Percentiles rank a stretch among this genome's conserved stretches.
Conservation (phyloP, 2,329 filamentous ascomycete genomes). For the Pyrenophora tritici-repentis region DNA sequence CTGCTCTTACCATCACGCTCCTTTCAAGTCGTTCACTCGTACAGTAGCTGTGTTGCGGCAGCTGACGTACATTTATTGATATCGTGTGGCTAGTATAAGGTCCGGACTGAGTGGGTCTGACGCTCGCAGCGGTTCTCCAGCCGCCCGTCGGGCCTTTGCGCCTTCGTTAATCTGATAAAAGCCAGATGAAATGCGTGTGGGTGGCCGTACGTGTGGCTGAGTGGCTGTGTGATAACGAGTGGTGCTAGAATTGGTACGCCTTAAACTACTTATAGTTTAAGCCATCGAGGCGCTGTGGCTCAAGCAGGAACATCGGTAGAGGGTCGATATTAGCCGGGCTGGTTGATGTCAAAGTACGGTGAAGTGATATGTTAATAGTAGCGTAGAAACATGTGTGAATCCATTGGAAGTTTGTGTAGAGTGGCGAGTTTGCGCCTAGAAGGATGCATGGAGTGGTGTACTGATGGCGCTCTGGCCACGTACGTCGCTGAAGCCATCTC, state of each 20-base stretch:
- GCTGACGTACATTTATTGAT: not conserved
- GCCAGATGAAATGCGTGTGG: not conserved
- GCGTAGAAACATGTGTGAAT: not conserved
- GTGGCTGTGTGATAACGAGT: not conserved
- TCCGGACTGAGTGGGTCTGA: not conserved
- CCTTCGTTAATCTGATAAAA: not conserved
- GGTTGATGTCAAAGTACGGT: slow-evolving; percentile 1
- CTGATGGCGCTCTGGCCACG: not conserved
- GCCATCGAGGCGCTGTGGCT: slow-evolving; percentile 10
- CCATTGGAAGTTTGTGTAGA: not conserved
- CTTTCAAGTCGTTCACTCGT: too few species aligned
- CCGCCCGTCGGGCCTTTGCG: not conserved
- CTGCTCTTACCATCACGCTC: too few species aligned
- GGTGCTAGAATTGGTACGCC: slow-evolving; percentile 4
- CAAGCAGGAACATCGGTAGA: slow-evolving; percentile 1
- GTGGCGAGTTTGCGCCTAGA: too few species aligned
- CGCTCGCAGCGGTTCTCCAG: slow-evolving; percentile 2
- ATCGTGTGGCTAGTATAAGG: not conserved
- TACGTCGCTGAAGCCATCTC: not conserved
- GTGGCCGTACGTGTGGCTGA: slow-evolving; percentile 4
- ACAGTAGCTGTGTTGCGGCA: too few species aligned
- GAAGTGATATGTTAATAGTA: not conserved
- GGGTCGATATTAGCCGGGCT: slow-evolving; percentile 4
- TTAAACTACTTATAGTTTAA: not conserved
- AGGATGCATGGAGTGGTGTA: not conserved